Conservation (phyloP, 371 early-diverging fungal species). For the Dentiscutata heterogama region DNA sequence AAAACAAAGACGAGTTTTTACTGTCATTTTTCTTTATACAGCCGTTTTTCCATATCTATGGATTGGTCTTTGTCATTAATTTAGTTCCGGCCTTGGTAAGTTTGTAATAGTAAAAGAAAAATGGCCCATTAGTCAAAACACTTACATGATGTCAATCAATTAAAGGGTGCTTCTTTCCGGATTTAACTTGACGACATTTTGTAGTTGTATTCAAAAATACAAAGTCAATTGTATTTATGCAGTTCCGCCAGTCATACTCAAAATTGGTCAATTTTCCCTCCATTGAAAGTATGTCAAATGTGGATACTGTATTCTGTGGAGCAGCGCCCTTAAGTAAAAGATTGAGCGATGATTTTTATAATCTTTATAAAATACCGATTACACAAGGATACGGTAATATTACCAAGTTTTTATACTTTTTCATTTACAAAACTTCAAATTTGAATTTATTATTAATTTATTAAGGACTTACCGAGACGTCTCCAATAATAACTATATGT, state of each 20-base stretch:
- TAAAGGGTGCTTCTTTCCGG: slow-evolving; percentile 63
- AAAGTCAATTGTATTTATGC: slow-evolving; percentile 74
- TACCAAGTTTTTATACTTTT: too few relatives aligned
- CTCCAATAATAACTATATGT: slow-evolving; percentile 9
- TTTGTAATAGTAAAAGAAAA: not conserved
- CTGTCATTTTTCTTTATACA: slow-evolving; percentile 47
- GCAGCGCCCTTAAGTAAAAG: slow-evolving; percentile 86
- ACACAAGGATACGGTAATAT: slow-evolving; percentile 45
- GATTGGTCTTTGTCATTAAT: slow-evolving; percentile 58
- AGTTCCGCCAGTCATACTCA: slow-evolving; percentile 82
- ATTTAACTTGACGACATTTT: slow-evolving; percentile 66
- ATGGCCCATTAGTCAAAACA: not conserved
- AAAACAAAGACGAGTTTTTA: too few relatives aligned
- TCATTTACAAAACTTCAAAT: too few relatives aligned
- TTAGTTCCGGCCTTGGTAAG: slow-evolving; percentile 48
- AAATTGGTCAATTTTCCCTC: slow-evolving; percentile 66
- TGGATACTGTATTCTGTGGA: slow-evolving; percentile 74
- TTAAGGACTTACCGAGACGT: slow-evolving; percentile 44
- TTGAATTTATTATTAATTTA: too few relatives aligned
- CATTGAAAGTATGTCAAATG: slow-evolving; percentile 45
- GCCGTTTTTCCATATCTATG: slow-evolving; percentile 90
- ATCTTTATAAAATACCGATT: slow-evolving; percentile 15
- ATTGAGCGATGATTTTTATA: slow-evolving; percentile 8
- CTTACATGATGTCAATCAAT: not conserved
- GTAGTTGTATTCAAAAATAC: slow-evolving; percentile 71